Evolutionary conservation across 1,139 yeast genomes (phyloP).

Genomic region (Yamadazyma siamensis): DNA sequence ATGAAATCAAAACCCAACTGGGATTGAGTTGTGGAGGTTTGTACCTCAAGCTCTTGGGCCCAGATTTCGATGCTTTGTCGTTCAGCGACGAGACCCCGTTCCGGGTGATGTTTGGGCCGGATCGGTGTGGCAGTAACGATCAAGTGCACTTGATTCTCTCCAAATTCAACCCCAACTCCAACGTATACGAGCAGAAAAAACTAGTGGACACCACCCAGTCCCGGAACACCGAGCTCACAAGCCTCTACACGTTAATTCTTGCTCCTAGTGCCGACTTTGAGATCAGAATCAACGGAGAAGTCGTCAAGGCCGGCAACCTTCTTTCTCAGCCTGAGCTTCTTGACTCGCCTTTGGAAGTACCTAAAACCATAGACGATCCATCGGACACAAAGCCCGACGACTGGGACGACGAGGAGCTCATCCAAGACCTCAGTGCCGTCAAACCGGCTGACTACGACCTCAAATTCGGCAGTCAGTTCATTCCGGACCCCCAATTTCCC

Average conservation of each 20-base stretch:
- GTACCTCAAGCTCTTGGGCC: slow-evolving; percentile 68
- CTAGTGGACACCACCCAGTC: slow-evolving; percentile 66
- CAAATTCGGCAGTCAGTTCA: slow-evolving; percentile 48
- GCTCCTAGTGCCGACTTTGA: slow-evolving; percentile 65
- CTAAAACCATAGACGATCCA: slow-evolving; percentile 59
- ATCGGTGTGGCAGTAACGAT: slow-evolving; percentile 77
- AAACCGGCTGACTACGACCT: slow-evolving; percentile 88
- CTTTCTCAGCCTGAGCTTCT: slow-evolving; percentile 47
- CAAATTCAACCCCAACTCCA: slow-evolving; percentile 54
- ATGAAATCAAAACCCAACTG: slow-evolving; percentile 79
- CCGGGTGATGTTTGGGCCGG: slow-evolving; percentile 94
- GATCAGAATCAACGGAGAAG: slow-evolving; percentile 77
- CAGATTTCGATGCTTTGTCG: slow-evolving; percentile 27
- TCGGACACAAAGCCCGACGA: slow-evolving; percentile 64
- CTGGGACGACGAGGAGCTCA: slow-evolving; percentile 68
- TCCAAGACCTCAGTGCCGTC: slow-evolving; percentile 55
- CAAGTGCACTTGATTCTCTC: slow-evolving; percentile 74
- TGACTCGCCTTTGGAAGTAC: slow-evolving; percentile 63
- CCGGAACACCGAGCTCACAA: slow-evolving; percentile 52
- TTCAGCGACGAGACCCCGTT: slow-evolving; percentile 67
- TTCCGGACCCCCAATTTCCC: slow-evolving; percentile 61
- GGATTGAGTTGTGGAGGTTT: slow-evolving; percentile 87
- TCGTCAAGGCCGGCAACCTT: slow-evolving; percentile 66
- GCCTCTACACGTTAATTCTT: slow-evolving; percentile 73
- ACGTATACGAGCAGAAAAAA: slow-evolving; percentile 64